A percentile compares a stretch with the other conserved stretches of the same genome.
Evolutionary conservation across 1,139 yeast species (phyloP).

Genomic region (Saccharomyces pastorianus): DNA sequence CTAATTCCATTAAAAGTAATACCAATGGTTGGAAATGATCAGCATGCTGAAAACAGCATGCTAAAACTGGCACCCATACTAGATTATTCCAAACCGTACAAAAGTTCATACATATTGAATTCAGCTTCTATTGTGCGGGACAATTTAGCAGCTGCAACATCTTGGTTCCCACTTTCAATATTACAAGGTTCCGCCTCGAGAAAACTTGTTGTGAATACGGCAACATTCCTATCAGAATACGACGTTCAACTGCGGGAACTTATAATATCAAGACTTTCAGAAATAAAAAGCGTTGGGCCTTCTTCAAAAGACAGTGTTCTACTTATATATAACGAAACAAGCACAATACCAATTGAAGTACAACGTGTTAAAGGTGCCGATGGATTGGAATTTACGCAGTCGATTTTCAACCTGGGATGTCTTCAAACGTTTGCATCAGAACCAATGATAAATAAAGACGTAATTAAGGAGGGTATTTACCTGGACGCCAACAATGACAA

Average conservation of each 20-base stretch:
- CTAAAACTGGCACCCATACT: conserved; percentile 4
- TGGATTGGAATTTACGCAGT: background rate
- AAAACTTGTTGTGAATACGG: background rate
- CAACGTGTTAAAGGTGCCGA: background rate
- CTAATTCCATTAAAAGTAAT: conserved; percentile 19
- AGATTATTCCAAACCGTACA: background rate
- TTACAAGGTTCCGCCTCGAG: background rate
- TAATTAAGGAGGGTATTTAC: background rate
- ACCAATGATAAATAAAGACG: background rate
- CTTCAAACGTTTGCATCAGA: background rate
- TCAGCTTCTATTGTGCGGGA: conserved; percentile 4
- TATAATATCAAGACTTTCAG: background rate
- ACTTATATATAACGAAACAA: background rate
- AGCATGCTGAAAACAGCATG: conserved; percentile 5
- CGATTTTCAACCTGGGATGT: background rate
- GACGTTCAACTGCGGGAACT: background rate
- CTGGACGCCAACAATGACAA: background rate
- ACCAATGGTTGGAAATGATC: conserved; percentile 1
- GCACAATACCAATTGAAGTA: background rate
- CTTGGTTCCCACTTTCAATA: conserved; percentile 15
- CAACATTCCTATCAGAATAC: background rate
- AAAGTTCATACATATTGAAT: conserved; percentile 23
- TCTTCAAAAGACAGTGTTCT: background rate
- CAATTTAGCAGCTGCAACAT: conserved; percentile 3
- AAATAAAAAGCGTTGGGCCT: background rate